Evolutionary conservation across 176 grass and related monocot genomes (phyloP).

Genomic region (barley (Hordeum vulgare)): MorexV3_pseudomolecules_assembly NC_058519.1:358529009-358529508

Average conservation of each 20-base stretch:
- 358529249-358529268: neutral
- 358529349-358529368: neutral
- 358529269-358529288: constrained; percentile 30
- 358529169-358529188: too few species aligned
- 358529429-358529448: neutral
- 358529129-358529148: neutral
- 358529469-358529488: neutral
- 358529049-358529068: constrained; percentile 90
- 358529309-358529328: neutral
- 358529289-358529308: constrained; percentile 26
- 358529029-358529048: constrained; percentile 99
- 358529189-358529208: neutral
- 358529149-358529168: neutral
- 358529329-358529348: neutral
- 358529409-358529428: constrained; percentile 10
- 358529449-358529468: neutral
- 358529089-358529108: too few species aligned
- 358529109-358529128: too few species aligned
- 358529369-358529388: neutral
- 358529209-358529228: neutral
- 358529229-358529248: neutral
- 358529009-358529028: constrained; percentile 99
- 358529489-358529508: neutral
- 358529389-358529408: neutral
- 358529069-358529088: too few species aligned